Percentiles rank a stretch among this genome's conserved stretches.
These are phyloP conservation scores for Termitomyces sp. DNA, from an alignment of 768 basidiomycete species.

Conservation along the genomic window DNA sequence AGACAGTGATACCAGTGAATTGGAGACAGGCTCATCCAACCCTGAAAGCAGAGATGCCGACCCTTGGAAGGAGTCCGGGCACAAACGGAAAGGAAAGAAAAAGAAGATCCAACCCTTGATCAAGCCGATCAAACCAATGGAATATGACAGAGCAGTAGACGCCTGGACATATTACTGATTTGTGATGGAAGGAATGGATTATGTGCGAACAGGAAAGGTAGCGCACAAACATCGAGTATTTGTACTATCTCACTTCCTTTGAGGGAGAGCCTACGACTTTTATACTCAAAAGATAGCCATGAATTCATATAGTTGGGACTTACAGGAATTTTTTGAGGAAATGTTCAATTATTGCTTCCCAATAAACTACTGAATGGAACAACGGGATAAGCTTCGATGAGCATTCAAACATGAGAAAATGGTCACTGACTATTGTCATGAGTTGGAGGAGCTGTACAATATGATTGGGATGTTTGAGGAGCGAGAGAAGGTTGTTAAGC, in stretches of 20 bases:
- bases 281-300: conserved; percentile 24
- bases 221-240: conserved; percentile 9
- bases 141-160: conserved; percentile 21
- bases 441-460: conserved; percentile 24
- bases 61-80: neutral
- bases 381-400: conserved; percentile 16
- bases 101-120: neutral
- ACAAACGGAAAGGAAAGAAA: neutral
- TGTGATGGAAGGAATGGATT: conserved; percentile 18
- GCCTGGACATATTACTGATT: conserved; percentile 18
- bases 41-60: neutral
- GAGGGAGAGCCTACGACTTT: conserved; percentile 24
- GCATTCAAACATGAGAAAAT: conserved; percentile 20
- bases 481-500: conserved; percentile 10
- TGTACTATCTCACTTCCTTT: conserved; percentile 23
- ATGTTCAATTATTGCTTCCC: conserved; percentile 38
- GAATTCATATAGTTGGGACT: conserved; percentile 18
- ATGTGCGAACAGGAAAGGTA: conserved; percentile 17
- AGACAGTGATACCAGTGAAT: neutral
- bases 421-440: too few species aligned
- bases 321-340: conserved; percentile 25
- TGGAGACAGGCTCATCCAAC: too few species aligned
- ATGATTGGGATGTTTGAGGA: conserved; percentile 21
- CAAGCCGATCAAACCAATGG: conserved; percentile 10
- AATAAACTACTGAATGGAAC: conserved; percentile 18